Base-by-base conservation (phyloP, 2,329 filamentous ascomycete species). In the Curvularia sp. region DNA sequence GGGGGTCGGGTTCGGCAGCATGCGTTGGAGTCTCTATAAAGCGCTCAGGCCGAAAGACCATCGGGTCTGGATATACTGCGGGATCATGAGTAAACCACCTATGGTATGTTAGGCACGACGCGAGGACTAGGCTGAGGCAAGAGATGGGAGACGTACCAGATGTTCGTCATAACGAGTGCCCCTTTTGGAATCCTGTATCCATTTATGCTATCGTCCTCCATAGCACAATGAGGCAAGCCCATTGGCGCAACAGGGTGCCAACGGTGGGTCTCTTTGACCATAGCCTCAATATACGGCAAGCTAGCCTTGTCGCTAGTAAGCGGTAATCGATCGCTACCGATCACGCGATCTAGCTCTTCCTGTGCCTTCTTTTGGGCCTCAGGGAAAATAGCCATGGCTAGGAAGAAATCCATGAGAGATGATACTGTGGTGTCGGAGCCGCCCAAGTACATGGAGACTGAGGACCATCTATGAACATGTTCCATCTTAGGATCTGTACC, bases 361-460 rank as follows among this genome's bases (percentile, higher is more conserved):
- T 80, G 80, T 0, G 81, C 82, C 57, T 83, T 84, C 22, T 66
- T 65, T 50, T 84, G 83, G 0, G 84, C 72, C 1, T 76, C 67
- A 0, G 81, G 81, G 38, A 82, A 83, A 7, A 84, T 72, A 15
- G 78, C 80, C 71, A 85, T 85, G 0, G 83, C 84, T 0, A 86
- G 76, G 20, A 84, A 76, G 66, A 86, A 86, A 0, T 63, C 71
- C 48, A 72, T 66, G 2, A 82, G 57, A 0, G 79, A 72, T 0
- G 75, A 80, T 0, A 81, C 78, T 1, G 78, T 83, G 2, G 75
- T 81, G 2, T 81, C 78, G 2, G 78, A 83, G n/a, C 79, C 81
- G 3, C 75, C 82, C 0, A 72, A 65, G 46, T 81, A 84, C 50
- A 83, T 63, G 0, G 79, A 77, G 7, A 73, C 67, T 0, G 81